phyloP scores from a whole-genome alignment of 148 eudicot genomes.

The Camellia japonica region DNA sequence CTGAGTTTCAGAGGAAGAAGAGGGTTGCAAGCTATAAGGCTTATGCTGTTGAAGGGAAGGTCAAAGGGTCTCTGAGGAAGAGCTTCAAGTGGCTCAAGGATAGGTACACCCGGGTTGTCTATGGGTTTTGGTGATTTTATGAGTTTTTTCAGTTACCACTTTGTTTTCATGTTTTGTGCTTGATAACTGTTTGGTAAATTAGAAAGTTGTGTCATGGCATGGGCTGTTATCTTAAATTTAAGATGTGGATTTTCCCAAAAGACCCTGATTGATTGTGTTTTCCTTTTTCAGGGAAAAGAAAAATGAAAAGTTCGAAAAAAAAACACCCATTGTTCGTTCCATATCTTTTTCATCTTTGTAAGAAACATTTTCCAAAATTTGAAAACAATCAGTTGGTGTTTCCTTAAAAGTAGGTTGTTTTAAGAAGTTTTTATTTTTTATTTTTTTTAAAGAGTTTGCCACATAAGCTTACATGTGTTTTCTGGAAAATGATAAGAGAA shows the following conservation, averaged over 20 bases:
- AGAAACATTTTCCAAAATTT: no score
- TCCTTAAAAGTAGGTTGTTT: no score
- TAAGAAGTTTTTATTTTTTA: no score
- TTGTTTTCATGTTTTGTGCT: constrained; percentile 10
- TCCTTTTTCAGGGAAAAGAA: neutral
- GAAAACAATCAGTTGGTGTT: no score
- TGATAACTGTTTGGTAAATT: neutral
- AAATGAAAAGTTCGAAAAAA: no score
- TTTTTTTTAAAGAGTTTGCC: no score
- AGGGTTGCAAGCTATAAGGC: constrained; percentile 81
- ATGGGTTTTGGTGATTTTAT: constrained; percentile 43
- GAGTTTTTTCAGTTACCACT: neutral
- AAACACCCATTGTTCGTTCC: no score
- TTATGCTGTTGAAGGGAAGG: constrained; percentile 67
- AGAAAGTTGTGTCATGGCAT: neutral
- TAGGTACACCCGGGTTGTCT: constrained; percentile 35
- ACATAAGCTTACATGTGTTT: no score
- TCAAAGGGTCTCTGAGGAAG: constrained; percentile 71
- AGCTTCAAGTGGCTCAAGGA: constrained; percentile 71
- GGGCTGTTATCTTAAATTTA: neutral
- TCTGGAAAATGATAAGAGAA: no score
- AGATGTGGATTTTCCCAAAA: constrained; percentile 2
- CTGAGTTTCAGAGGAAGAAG: constrained; percentile 77
- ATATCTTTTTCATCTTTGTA: no score
- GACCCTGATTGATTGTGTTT: neutral